Evolutionary conservation across 352 stramenopile species (phyloP).

Genomic region (Thalassiosira ordinaria): DNA sequence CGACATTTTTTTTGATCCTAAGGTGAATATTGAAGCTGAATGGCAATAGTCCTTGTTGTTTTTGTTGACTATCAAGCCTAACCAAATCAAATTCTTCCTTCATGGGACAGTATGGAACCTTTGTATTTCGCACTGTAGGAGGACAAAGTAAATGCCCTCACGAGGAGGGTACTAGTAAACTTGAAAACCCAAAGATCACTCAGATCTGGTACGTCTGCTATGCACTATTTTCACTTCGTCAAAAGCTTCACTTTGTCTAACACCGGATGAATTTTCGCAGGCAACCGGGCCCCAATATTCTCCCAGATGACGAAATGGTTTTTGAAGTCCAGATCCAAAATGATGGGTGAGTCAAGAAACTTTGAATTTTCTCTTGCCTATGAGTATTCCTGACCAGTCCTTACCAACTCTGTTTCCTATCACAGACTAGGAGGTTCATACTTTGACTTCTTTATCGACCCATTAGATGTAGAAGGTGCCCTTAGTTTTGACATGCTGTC

Average conservation of each 20-base stretch:
- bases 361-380: too few relatives aligned
- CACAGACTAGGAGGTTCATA: neutral
- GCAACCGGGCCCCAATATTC: neutral
- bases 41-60: neutral
- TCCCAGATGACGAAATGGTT: neutral
- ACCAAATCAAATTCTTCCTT: neutral
- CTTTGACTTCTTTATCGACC: neutral
- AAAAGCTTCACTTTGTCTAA: neutral
- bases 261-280: neutral
- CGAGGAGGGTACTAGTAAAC: neutral
- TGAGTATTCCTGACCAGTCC: too few relatives aligned
- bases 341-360: neutral
- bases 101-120: neutral
- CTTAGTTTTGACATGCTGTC: neutral
- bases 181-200: neutral
- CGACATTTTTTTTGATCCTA: neutral
- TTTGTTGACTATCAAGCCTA: neutral
- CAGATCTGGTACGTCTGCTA: neutral
- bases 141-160: neutral
- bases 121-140: neutral
- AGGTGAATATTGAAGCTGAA: too few relatives aligned
- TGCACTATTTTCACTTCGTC: too few relatives aligned
- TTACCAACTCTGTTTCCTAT: neutral
- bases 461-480: neutral
- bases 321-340: neutral